Evolutionary conservation across 2,329 filamentous ascomycete species (phyloP), one percentile per base, ranked within the genome.

Genomic region (Penicillium olsonii): DNA sequence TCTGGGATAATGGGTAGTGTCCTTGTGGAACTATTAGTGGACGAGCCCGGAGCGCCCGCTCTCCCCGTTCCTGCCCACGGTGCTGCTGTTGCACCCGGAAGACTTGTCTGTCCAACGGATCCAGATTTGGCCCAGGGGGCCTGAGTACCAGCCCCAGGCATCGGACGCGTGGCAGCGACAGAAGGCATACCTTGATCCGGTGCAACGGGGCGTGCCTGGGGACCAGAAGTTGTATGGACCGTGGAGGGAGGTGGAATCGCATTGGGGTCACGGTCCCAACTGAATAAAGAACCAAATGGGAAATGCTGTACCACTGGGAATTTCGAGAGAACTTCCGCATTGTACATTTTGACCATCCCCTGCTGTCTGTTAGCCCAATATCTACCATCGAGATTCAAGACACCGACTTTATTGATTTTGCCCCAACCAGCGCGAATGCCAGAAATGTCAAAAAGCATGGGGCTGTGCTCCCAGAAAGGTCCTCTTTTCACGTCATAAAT

Each of bases 331-430:
- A 99, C 94, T 75, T 99, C 94, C 15, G 90, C 94, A 59, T 95
- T 91, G 75, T 92, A 99, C 94, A 99, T 99, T 73, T 97, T 99
- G 64, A 99, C 84, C 94, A 99, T 97, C 43, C 94, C 94, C 85
- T 87, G 19, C 22, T 6, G 35, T 35, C 17, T 19, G 24, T 52
- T 15, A 55, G 48, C 27, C 3, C 17, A 26, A 44, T 31, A 14
- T 44, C 18, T 41, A 12, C 33, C 29, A 37, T 5, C 15, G 14
- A 8, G n/a, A 5, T 33, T 11, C 17, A 34, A 27, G 7, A 20
- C 6, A 37, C 52, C 37, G 60, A 82, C 82, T 77, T 92, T 92
- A 73, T 99, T 97, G 65, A 99, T 96, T 77, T 99, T 99, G 29
- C 88, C 94, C 94, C 94, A 99, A n/a, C 94, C 89, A 48, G 87